Evolutionary conservation across 108 stramenopile species (phyloP).

Genomic region (Hondaea fermentalgiana): DNA sequence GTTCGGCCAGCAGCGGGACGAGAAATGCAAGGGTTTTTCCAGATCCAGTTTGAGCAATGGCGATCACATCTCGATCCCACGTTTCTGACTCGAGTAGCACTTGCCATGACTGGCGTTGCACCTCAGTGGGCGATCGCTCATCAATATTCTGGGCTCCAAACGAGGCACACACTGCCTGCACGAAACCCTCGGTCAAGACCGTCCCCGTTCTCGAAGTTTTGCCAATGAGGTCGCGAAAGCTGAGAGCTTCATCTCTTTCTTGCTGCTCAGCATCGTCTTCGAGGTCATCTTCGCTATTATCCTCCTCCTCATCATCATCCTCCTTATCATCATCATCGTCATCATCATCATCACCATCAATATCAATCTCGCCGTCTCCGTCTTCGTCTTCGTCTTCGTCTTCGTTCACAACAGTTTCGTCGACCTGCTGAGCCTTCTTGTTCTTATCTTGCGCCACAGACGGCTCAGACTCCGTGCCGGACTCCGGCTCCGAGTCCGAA

Average conservation of each 20-base stretch:
- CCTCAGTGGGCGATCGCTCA: neutral
- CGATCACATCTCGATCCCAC: constrained; percentile 38
- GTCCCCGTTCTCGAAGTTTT: neutral
- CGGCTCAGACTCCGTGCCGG: neutral
- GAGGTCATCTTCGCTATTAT: constrained; percentile 14
- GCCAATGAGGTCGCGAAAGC: neutral
- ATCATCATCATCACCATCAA: constrained; percentile 22
- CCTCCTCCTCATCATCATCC: constrained; percentile 10
- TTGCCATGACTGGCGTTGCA: neutral
- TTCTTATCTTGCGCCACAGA: neutral
- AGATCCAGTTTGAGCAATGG: constrained; percentile 52
- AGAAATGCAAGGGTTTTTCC: constrained; percentile 55
- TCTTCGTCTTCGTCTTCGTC: neutral
- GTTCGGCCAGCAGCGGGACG: constrained; percentile 32
- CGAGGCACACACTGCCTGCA: neutral
- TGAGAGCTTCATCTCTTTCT: neutral
- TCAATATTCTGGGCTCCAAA: neutral
- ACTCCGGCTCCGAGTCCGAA: neutral
- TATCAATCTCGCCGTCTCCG: constrained; percentile 3
- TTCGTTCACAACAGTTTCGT: neutral
- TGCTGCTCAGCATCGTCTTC: neutral
- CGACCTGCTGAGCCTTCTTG: too few species aligned
- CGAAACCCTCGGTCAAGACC: neutral
- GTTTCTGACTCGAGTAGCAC: neutral
- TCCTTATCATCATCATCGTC: neutral